Evolutionary conservation across 177 flowering plant species (phyloP).

Genomic region (Vitis hybrid): DNA sequence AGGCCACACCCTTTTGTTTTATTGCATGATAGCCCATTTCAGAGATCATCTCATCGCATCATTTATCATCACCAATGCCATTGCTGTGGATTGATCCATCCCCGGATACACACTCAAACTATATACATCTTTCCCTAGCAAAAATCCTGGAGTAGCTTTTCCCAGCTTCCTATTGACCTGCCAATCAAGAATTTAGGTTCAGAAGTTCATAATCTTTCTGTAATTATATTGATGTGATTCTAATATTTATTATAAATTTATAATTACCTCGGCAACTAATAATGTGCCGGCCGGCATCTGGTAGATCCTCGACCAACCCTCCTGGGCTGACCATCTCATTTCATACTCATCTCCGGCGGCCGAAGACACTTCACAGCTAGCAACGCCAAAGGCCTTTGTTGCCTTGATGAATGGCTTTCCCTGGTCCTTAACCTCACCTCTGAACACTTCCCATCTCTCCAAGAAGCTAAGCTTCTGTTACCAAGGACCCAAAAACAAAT

Average conservation of each 20-base stretch:
- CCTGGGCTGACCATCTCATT: constrained; percentile 16
- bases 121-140: constrained; percentile 18
- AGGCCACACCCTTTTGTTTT: too few species aligned
- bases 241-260: too few species aligned
- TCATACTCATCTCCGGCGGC: constrained; percentile 8
- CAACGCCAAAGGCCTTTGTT: constrained; percentile 14
- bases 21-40: too few species aligned
- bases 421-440: constrained; percentile 11
- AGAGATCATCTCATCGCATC: constrained; percentile 15
- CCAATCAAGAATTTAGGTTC: background rate
- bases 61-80: constrained; percentile 25
- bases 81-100: constrained; percentile 19
- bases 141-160: background rate
- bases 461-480: constrained; percentile 10
- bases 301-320: constrained; percentile 19
- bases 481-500: too few species aligned
- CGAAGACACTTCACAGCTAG: constrained; percentile 14
- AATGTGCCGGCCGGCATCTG: background rate
- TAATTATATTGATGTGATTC: too few species aligned
- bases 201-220: too few species aligned
- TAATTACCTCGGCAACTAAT: constrained; percentile 20
- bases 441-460: constrained; percentile 27
- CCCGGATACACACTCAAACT: constrained; percentile 13
- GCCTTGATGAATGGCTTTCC: constrained; percentile 17
- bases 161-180: constrained; percentile 17